phyloP scores from a whole-genome alignment of 1,284 basidiomycete genomes.

The Coriolopsis trogii region DNA sequence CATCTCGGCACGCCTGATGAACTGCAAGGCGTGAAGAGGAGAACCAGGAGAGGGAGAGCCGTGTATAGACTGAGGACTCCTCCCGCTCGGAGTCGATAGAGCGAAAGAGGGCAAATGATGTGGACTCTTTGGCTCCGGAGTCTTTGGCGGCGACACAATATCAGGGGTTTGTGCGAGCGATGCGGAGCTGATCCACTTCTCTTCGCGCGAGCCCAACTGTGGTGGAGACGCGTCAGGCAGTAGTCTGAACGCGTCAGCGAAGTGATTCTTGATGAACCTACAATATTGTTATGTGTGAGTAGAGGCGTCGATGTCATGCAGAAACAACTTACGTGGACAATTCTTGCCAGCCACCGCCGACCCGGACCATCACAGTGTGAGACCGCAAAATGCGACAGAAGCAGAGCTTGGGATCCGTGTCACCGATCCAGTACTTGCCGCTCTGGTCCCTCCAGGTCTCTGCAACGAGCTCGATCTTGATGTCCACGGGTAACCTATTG shows the following conservation, averaged over 20 bases:
- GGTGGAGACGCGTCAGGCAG: conserved; percentile 60
- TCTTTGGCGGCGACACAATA: conserved; percentile 50
- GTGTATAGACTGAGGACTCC: conserved; percentile 47
- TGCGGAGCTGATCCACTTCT: conserved; percentile 83
- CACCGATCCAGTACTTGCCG: conserved; percentile 95
- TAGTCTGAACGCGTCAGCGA: conserved; percentile 76
- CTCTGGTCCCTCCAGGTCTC: conserved; percentile 88
- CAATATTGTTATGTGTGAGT: conserved; percentile 11
- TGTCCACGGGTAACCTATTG: conserved; percentile 84
- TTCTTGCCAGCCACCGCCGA: conserved; percentile 94
- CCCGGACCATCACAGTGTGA: conserved; percentile 93
- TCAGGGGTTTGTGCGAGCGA: conserved; percentile 60
- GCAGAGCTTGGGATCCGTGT: conserved; percentile 84
- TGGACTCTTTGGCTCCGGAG: conserved; percentile 65
- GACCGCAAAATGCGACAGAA: conserved; percentile 93
- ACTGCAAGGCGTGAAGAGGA: conserved; percentile 57
- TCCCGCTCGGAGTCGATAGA: conserved; percentile 50
- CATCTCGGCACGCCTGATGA: conserved; percentile 54
- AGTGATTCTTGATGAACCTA: conserved; percentile 87
- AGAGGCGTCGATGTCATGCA: neutral
- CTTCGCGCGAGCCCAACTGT: conserved; percentile 53
- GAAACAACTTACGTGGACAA: conserved; percentile 71
- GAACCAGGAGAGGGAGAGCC: conserved; percentile 51
- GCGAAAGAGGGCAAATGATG: conserved; percentile 50
- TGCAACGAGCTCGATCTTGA: conserved; percentile 82